A percentile compares a stretch with the other conserved stretches of the same genome.
phyloP scores from a whole-genome alignment of 2,329 filamentous ascomycete species.

The Trichoderma arundinaceum region DNA sequence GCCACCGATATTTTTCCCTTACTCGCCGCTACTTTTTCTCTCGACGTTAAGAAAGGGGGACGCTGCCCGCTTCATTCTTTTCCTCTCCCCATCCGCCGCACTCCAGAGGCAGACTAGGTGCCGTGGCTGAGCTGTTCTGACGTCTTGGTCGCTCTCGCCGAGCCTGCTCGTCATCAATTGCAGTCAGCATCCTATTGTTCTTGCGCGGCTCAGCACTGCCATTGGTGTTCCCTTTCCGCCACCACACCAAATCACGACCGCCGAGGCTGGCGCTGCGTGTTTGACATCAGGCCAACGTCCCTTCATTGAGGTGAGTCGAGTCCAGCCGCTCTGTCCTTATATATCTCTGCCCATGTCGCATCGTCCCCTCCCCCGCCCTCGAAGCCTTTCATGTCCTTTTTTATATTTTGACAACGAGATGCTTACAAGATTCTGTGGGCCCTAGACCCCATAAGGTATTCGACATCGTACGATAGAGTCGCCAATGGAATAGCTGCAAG shows the following conservation, averaged over 20 bases:
- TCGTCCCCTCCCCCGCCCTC: neutral
- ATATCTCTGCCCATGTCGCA: neutral
- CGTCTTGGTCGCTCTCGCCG: constrained; percentile 10
- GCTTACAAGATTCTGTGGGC: constrained; percentile 19
- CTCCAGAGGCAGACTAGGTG: neutral
- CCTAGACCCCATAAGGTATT: constrained; percentile 11
- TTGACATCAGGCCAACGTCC: constrained; percentile 13
- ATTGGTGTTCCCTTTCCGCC: constrained; percentile 17
- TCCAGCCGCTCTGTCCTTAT: neutral
- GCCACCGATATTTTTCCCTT: constrained; percentile 27
- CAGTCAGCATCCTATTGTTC: constrained; percentile 31
- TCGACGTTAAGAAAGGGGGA: constrained; percentile 9
- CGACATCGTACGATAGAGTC: constrained; percentile 31
- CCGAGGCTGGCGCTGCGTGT: constrained; percentile 7
- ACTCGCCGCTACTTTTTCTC: constrained; percentile 25
- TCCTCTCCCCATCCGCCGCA: constrained; percentile 10
- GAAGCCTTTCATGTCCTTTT: neutral
- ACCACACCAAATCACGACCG: constrained; percentile 19
- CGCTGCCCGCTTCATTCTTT: constrained; percentile 13
- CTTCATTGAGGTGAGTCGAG: constrained; percentile 22
- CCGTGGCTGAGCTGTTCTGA: constrained; percentile 17
- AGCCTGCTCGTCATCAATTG: constrained; percentile 24
- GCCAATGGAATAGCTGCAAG: constrained; percentile 44
- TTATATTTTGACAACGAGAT: neutral
- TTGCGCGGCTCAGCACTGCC: neutral